Base-by-base conservation (phyloP, 345 rosid species). In the Brassica juncea region DNA sequence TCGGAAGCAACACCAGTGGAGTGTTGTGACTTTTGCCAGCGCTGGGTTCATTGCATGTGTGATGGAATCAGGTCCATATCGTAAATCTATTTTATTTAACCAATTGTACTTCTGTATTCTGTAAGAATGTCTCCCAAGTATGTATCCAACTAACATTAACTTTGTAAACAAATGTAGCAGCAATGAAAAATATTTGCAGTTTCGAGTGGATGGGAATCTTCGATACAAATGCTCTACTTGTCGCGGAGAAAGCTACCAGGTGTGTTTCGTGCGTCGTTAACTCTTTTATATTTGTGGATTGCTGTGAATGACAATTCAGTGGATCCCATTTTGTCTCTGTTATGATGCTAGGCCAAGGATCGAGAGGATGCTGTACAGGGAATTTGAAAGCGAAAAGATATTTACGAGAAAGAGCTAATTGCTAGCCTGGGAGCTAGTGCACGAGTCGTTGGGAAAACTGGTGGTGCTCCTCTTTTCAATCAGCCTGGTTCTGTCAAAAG, bases 1-100 rank as follows among this genome's bases (percentile, higher is more conserved):
- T 95, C 98, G 2, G 99, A 95, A 84, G 84, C 97, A 37, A 95
- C 98, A 69, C 99, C 98, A 23, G 91, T 95, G 99, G 98, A 93
- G 65, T 95, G 99, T 86, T 95, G 99, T 88, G 99, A 95, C 87
- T 86, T 89, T 84, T 95, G 99, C 86, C 98, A 91, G 86, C 98
- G 97, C 28, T 95, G 98, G 98, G 98, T 95, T 87, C 98, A 93
- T 82, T 93, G 98, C 84, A 84, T 86, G 1, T 95, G 99, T 77
- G 99, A 93, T 86, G 92, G 90, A 84, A 93, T 95, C 84, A 93
- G 99, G 98, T 94, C 76, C 47, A 49, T 84, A 31, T 73, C 64
- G 0, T 73, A 32, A 32, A 32, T 44, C 27, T 28, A 4, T 69
- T 59, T 68, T 70, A 4, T 23, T 23, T 23, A 23, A 19, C 14